Base-by-base conservation (phyloP, 768 basidiomycete species). In the Podaxis rugospora region DNA sequence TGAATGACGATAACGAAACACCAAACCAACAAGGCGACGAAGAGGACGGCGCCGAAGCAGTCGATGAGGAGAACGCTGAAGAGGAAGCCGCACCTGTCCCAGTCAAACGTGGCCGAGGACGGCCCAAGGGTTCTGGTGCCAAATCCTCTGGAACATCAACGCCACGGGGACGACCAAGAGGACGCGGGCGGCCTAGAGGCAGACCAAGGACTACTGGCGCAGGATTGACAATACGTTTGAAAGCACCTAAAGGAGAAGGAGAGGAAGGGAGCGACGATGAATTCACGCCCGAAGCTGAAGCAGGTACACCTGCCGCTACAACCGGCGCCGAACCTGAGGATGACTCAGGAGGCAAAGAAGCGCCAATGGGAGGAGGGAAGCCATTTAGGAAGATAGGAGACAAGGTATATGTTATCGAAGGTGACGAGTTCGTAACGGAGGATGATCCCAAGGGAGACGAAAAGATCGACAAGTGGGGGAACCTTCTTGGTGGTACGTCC, bases 401-500 rank as follows among this genome's bases (percentile, higher is more conserved):
- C 9, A 80, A 85, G 64, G 80, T 84, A 4, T 90, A 89, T 70
- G 76, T 88, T 50, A 88, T 97, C 54, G 90, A 93, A 37, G 89
- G 90, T 49, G 96, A 98, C 70, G 96, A 98, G 75, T 87, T 94
- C 64, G 75, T 90, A 51, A 89, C 93, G 5, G 86, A 87, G 1
- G 83, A 93, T 51, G 90, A 98, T 68, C 80, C 85, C 55, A 92
- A 88, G 65, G 97, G 96, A 4, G 89, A 98, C 72, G 83, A 87
- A 62, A 99, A 99, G 78, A 90, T 99, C 23, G 95, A 98, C 69
- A 77, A 76, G 63, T 81, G 86, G 63, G 97, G 96, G 13, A 88
- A 87, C 64, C 71, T 98, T 27, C 82, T 93, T 5, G 95, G 88
- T 62, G 93, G 95, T 94, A 68, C 66, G 85, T 73, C 13, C 28